Conservation (phyloP, 495 filamentous ascomycete species). For the Lichina pygmaea region DNA sequence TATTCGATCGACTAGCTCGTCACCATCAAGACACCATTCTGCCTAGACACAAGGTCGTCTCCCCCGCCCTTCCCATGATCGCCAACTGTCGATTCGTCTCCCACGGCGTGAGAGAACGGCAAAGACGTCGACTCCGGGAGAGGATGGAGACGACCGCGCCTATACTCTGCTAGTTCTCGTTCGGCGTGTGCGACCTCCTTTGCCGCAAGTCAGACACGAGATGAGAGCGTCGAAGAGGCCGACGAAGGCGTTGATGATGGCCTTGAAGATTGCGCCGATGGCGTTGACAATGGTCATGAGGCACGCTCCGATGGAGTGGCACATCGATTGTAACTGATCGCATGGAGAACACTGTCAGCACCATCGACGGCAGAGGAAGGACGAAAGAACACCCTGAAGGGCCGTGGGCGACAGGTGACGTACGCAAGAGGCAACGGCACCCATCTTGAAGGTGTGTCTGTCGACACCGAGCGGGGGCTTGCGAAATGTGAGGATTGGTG, state of each 20-base stretch:
- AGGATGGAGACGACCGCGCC: not conserved
- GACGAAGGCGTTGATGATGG: constrained; percentile 63
- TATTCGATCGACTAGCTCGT: too few relatives aligned
- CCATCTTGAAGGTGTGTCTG: constrained; percentile 34
- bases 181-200: constrained; percentile 17
- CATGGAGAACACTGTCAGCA: not conserved
- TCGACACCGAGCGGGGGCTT: too few relatives aligned
- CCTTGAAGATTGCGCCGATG: constrained; percentile 44
- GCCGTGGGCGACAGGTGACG: constrained; percentile 13
- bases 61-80: not conserved
- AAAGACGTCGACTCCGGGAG: not conserved
- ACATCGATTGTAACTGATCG: constrained; percentile 43
- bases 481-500: too few relatives aligned
- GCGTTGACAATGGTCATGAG: constrained; percentile 68
- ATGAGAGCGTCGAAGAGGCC: constrained; percentile 63
- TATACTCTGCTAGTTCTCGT: not conserved
- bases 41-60: too few relatives aligned
- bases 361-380: not conserved
- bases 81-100: not conserved
- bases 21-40: too few relatives aligned
- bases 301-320: constrained; percentile 59
- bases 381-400: not conserved
- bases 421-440: constrained; percentile 91
- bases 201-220: constrained; percentile 62
- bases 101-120: not conserved